These are phyloP conservation scores for Cladosporium sp. DNA, from an alignment of 2,329 filamentous ascomycete species.

Conservation along the genomic window DNA sequence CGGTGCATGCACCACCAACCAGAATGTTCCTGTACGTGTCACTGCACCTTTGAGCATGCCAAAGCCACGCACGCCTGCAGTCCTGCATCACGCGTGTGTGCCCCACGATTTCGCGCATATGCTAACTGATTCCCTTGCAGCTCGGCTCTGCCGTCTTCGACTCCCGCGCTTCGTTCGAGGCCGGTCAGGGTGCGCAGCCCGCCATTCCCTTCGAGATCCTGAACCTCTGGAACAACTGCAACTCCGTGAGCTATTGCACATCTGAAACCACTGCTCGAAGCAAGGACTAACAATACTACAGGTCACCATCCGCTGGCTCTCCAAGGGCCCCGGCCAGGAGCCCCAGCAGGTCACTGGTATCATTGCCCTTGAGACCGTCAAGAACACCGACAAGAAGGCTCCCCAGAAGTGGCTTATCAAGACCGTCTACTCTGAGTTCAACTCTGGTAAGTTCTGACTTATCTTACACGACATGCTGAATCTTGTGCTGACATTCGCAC, in stretches of 20 bases:
- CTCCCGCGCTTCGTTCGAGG: slow-evolving; percentile 23
- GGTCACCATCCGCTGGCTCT: slow-evolving; percentile 28
- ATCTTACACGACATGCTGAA: background rate
- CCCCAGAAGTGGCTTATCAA: slow-evolving; percentile 29
- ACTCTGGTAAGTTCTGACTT: slow-evolving; percentile 26
- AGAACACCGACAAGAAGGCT: slow-evolving; percentile 11
- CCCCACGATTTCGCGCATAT: slow-evolving; percentile 5
- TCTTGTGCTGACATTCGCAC: slow-evolving; percentile 4
- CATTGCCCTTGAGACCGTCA: slow-evolving; percentile 28
- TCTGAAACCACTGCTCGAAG: background rate
- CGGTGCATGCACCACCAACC: slow-evolving; percentile 25
- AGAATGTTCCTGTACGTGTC: slow-evolving; percentile 20
- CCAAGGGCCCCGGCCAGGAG: slow-evolving; percentile 15
- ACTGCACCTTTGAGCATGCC: background rate
- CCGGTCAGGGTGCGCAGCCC: slow-evolving; percentile 25
- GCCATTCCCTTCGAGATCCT: slow-evolving; percentile 28
- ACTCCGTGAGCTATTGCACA: slow-evolving; percentile 17
- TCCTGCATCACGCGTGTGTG: background rate
- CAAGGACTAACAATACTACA: background rate
- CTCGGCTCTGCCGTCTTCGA: slow-evolving; percentile 26
- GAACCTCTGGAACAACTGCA: slow-evolving; percentile 31
- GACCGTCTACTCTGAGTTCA: slow-evolving; percentile 33
- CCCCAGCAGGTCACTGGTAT: slow-evolving; percentile 27
- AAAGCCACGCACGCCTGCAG: background rate
- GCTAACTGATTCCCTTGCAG: slow-evolving; percentile 14